Conservation (phyloP, 306 rosid genomes). For the Prosopis cineraria region DNA sequence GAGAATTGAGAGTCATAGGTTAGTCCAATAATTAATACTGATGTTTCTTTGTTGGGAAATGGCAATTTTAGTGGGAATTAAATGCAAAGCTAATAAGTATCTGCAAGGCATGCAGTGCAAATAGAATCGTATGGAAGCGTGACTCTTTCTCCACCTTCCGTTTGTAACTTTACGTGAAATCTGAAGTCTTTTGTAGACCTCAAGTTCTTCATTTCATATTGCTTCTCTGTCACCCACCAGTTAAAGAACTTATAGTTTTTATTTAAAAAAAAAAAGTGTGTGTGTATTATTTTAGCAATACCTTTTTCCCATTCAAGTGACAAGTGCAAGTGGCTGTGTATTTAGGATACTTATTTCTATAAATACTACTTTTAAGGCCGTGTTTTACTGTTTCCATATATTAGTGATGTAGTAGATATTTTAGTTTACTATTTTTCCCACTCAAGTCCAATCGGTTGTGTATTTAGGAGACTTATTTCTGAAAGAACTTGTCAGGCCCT, state of each 20-base stretch:
- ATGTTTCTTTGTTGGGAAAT: background rate
- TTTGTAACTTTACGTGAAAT: slow-evolving; percentile 18
- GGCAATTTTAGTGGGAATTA: background rate
- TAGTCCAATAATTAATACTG: background rate
- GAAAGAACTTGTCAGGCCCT: background rate
- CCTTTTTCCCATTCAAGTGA: background rate
- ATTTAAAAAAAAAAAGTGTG: background rate
- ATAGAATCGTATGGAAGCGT: background rate
- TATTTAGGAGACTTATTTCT: background rate
- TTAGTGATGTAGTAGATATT: background rate
- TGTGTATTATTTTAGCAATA: background rate
- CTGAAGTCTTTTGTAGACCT: background rate
- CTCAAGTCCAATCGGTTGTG: background rate
- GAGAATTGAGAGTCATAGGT: background rate
- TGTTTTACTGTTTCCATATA: background rate
- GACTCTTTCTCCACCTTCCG: slow-evolving; percentile 28
- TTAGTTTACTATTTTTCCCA: background rate
- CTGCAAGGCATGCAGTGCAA: no score
- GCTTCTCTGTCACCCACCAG: background rate
- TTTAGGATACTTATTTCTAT: background rate
- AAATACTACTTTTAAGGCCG: no score
- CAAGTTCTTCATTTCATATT: background rate
- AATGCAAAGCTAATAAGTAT: background rate
- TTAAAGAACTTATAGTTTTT: background rate
- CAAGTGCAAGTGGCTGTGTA: background rate